Evolutionary conservation across 345 rosid genomes (phyloP), one percentile per base, ranked within the genome.

Genomic region (Populus tremula): DNA sequence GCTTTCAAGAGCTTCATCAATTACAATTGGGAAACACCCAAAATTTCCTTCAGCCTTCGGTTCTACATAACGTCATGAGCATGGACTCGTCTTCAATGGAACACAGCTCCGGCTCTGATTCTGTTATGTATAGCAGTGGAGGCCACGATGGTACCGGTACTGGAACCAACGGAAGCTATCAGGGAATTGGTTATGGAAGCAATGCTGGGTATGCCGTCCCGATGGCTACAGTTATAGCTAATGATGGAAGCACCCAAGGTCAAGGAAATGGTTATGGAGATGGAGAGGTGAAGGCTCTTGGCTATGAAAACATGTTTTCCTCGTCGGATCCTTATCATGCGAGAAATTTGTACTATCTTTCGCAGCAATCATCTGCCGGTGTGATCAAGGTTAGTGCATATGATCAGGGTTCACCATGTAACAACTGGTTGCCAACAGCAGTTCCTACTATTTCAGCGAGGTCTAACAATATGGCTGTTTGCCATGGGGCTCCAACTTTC

Each of bases 401-500:
- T 41, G 83, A 79, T 75, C 83, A 73, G 43, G 76, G 77, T 18
- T 69, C 84, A 20, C n/a, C 81, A 1, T 81, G 83, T 31, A 83
- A 85, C 75, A 85, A 69, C 18, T 87, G 90, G 88, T 86, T 84
- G 49, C 87, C 87, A 8, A 80, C 88, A 8, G 88, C 86, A 4
- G 80, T 83, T 66, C 88, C 89, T 29, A 79, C 82, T 31, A 25
- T 81, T 25, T 82, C 82, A 13, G 78, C 79, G 38, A 88, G 91
- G 72, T 70, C 92, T 8, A 81, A 67, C 61, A 87, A 49, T 38
- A 75, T 85, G 85, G 84, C 84, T 21, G 80, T 82, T 13, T 87
- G 84, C 70, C 91, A 84, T 78, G 91, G 88, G 59, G 77, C 89
- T 78, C 84, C 90, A 74, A 72, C 86, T 61, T 91, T 91, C 81